Conservation (phyloP, 805 yeast genomes). For the Komagataella ulmi region DNA sequence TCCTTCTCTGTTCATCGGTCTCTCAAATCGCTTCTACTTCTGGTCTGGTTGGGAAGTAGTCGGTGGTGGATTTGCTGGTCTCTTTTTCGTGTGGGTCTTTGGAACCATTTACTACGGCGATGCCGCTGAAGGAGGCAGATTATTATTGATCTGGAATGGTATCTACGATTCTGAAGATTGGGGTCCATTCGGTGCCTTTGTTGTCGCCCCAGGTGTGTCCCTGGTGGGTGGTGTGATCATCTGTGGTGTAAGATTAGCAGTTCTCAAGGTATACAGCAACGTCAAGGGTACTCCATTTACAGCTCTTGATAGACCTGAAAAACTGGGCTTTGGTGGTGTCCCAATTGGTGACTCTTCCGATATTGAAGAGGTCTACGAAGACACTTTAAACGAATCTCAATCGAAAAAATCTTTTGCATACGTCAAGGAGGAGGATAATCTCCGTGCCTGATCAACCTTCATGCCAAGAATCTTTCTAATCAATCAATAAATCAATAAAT, state of each 20-base stretch:
- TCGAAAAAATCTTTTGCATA: not conserved
- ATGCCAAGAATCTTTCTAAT: not conserved
- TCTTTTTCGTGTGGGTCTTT: conserved; percentile 66
- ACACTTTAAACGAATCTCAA: not conserved
- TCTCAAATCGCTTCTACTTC: conserved; percentile 41
- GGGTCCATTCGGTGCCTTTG: conserved; percentile 94
- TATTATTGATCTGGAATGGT: conserved; percentile 69
- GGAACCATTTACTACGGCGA: conserved; percentile 68
- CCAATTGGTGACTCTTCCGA: not conserved
- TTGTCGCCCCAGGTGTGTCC: conserved; percentile 79
- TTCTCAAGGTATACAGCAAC: conserved; percentile 18
- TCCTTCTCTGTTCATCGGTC: conserved; percentile 73
- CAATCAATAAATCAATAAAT: not conserved
- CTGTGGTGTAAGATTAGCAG: conserved; percentile 33
- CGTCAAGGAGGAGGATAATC: not conserved
- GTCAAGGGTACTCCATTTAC: conserved; percentile 25
- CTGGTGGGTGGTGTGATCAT: conserved; percentile 39
- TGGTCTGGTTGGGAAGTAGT: conserved; percentile 71
- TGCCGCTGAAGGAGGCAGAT: conserved; percentile 66
- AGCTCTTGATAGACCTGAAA: conserved; percentile 26
- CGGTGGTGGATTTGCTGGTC: conserved; percentile 74
- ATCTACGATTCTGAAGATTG: conserved; percentile 67
- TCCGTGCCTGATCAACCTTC: not conserved
- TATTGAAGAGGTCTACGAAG: not conserved
- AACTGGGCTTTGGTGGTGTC: not conserved